Evolutionary conservation across 495 filamentous ascomycete species (phyloP), one percentile per base, ranked within the genome.

Genomic region (Physcia stellaris): DNA sequence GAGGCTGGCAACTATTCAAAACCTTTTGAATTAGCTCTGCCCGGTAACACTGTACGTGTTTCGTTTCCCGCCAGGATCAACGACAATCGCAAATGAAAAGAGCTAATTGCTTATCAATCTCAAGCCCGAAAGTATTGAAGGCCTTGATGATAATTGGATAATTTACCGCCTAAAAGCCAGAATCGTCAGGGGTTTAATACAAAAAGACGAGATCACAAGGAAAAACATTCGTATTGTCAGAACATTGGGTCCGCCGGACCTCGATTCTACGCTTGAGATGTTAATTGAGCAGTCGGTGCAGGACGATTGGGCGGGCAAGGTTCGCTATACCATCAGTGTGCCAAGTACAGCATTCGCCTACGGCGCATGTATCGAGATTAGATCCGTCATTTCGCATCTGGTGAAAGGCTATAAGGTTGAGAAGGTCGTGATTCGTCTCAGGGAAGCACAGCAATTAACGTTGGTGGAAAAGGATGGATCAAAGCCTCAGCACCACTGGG

Each of bases 271-370:
- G 13, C 82, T 90, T 53, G 80, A 81, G 9, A 86, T 87, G 83
- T 86, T 76, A 57, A 48, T 58, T 51, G 10, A 30, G 5, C 33
- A 77, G 73, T 70, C 79, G n/a, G 77, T 93, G 37, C 83, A 93
- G 56, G 93, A 93, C 50, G 73, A 90, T 39, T 98, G 90, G 90
- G 75, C 82, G 9, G 83, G 87, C 58, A 98, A 98, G 64, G 72
- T 95, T 49, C 77, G 90, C 51, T 96, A 96, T 55, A 81, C 80
- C 5, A 80, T 98, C 41, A 76, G 78, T 42, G 78, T 87, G 6
- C 87, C 90, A 2, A 83, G 79, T 38, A 94, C 92, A 51, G 88
- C 86, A 0, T 78, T 90, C 40, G 78, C 93, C 6, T 94, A 94
- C 47, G 90, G 90, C 26, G 92, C 83, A 12, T 67, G 67, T 13